Base-by-base conservation (phyloP, 768 basidiomycete species). In the Pleurotus platypus region DNA sequence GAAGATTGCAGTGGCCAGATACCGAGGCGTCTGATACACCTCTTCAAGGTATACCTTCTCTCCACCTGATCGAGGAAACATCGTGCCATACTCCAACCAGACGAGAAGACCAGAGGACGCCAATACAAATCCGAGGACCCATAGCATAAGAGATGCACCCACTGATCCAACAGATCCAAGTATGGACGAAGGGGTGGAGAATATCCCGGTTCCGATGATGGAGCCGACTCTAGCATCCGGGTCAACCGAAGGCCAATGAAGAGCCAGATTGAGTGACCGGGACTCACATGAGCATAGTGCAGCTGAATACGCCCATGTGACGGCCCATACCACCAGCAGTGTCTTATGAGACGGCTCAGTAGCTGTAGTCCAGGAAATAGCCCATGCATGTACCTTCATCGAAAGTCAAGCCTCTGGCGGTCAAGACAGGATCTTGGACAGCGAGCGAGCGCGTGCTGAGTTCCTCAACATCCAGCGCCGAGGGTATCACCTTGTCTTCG, bases 11-110 rank as follows among this genome's bases (percentile, higher is more conserved):
- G 82, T 83, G 5, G 75, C 77, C 2, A 83, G 67, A 48, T 75
- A 77, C 58, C 67, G 73, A 4, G 82, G 81, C 38, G 66, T 71
- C 46, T 66, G 70, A 63, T 82, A 85, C 2, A 82, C 72, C 0
- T 77, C 81, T 64, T 85, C 84, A 22, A 84, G 69, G 60, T 85
- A 84, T 2, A 84, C 82, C 65, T 86, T 84, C 64, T 85, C 84
- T 5, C 83, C 83, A 5, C 84, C 83, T 11, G 79, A 82, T 1
- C 83, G 75, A 2, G 83, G 84, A 58, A 78, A 82, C 84, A 85
- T 85, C 2, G 82, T 81, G 5, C 84, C 85, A 49, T 79, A 79
- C 58, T 86, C 83, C 16, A 85, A 77, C 82, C 82, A 85, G 55
- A 85, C 78, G 63, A 85, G 84, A 12, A 84, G 67, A 0, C 83